Evolutionary conservation across 108 stramenopile species (phyloP), one percentile per base, ranked within the genome.

Genomic region (Licmophora abbreviata): DNA sequence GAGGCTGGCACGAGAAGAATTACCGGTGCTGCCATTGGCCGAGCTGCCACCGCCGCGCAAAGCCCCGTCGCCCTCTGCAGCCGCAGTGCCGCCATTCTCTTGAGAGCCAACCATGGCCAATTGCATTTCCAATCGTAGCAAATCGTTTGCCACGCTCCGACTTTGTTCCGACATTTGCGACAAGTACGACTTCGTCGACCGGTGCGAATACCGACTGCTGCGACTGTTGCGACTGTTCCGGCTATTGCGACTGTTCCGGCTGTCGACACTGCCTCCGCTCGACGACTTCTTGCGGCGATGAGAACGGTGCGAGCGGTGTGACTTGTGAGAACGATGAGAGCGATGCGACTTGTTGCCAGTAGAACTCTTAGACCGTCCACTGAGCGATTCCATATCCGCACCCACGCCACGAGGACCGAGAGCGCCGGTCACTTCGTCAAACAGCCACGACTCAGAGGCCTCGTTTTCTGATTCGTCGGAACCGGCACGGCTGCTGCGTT

Each of bases 131-230:
- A 92, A 47, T 27, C 90, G 60, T 5, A 92, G 36, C 54, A 92
- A 67, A 48, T 92, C 90, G 56, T 92, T 92, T 9, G 90, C 90
- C 27, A 92, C 90, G 43, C 64, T 68, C 18, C 85, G 78, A 53
- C 78, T 80, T 50, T 87, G 80, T 37, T 86, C 85, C 2, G 78
- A 80, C 90, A 92, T 92, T 61, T 87, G 85, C 1, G 79, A 81
- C 25, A 92, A 55, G 68, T 81, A 81, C 10, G 78, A 80, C 44
- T 65, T 72, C 5, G 90, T 92, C 1, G 85, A 81, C 23, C 75
- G 66, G 52, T 85, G 83, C 9, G 78, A 81, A 50, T 85, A 70
- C n/a, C 85, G 66, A 60, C 73, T 75, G 40, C 54, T 54, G 10
- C 71, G 63, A 32, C 74, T 76, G 11, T 56, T 50, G 14, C 79